Evolutionary conservation across 805 yeast species (phyloP), one percentile per base, ranked within the genome.

Genomic region (Suhomyces pyralidae): DNA sequence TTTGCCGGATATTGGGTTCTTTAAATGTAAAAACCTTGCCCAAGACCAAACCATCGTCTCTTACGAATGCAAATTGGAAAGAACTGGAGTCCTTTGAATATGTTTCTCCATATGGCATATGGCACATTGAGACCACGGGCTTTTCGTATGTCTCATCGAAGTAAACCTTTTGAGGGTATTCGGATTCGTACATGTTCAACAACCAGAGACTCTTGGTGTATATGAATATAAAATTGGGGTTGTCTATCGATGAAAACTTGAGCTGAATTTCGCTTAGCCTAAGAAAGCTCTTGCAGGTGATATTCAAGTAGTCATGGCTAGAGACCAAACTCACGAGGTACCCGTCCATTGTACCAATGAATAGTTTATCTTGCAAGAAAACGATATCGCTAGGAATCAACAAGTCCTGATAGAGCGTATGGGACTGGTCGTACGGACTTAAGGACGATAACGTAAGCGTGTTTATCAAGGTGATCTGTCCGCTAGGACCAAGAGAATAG

Each of bases 11-110:
- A 8, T 58, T 52, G 1, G 77, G 66, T 19, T 50, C 56, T 34
- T 53, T 58, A 42, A 63, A 64, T 2, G 68, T 56, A 5, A 60
- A 58, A 1, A 74, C 53, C 3, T 62, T 54, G 3, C 68, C 69
- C 3, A 68, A 34, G 7, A 65, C 60, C 9, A 75, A 48, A 1
- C 80, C 80, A 49, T 74, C 77, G 22, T 72, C 78, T 45, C 76
- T 56, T 4, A 70, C 55, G 50, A 61, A 58, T 6, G 58, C 63
- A 50, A 63, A 53, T 4, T 26, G 28, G n/a, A 32, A 50, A 40
- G 19, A 9, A 10, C 17, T 24, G 15, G 30, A 24, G 14, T 50
- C 38, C 8, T 20, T 36, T 30, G 34, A 14, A 7, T 20, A 19
- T 1, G 26, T 45, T 28, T 30, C 43, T 38, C 42, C 42, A 2